Conservation (phyloP, 1,284 basidiomycete species). For the Ustilago curta region DNA sequence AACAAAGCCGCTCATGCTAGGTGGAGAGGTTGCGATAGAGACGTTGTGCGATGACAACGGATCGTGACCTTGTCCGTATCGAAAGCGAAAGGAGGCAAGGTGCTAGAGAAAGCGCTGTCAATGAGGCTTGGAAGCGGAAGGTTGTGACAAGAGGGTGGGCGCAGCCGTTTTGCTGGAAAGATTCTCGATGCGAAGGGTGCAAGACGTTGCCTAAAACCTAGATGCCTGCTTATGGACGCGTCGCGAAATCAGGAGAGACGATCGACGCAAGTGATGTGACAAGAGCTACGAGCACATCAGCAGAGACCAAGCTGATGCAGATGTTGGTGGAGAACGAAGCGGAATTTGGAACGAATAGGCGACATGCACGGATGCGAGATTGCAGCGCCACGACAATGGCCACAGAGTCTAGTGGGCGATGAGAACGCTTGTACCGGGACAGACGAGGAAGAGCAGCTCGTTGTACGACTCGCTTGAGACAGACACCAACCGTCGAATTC, state of each 20-base stretch:
- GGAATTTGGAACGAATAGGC: not conserved
- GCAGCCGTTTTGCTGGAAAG: not conserved
- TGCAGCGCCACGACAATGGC: not conserved
- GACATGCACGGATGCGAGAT: constrained; percentile 5
- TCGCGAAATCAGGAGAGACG: too few species aligned
- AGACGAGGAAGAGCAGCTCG: too few species aligned
- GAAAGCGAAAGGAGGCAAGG: constrained; percentile 12
- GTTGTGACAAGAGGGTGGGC: not conserved
- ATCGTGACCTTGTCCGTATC: constrained; percentile 15
- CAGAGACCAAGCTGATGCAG: not conserved
- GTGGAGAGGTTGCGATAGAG: constrained; percentile 10
- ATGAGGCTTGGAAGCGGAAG: not conserved
- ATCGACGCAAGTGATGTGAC: not conserved
- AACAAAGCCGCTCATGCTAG: constrained; percentile 52
- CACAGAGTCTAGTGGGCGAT: not conserved
- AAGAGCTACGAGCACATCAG: not conserved
- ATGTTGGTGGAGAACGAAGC: not conserved
- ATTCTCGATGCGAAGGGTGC: not conserved
- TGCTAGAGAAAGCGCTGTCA: not conserved
- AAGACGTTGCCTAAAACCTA: not conserved
- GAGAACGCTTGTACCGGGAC: not conserved
- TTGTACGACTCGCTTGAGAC: not conserved
- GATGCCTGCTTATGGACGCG: not conserved
- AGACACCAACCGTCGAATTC: not conserved
- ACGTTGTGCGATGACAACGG: constrained; percentile 5